A percentile compares a stretch with the other conserved stretches of the same genome.
These are phyloP conservation scores for Fagus crenata DNA, from an alignment of 306 rosid species.

Conservation along the genomic window DNA sequence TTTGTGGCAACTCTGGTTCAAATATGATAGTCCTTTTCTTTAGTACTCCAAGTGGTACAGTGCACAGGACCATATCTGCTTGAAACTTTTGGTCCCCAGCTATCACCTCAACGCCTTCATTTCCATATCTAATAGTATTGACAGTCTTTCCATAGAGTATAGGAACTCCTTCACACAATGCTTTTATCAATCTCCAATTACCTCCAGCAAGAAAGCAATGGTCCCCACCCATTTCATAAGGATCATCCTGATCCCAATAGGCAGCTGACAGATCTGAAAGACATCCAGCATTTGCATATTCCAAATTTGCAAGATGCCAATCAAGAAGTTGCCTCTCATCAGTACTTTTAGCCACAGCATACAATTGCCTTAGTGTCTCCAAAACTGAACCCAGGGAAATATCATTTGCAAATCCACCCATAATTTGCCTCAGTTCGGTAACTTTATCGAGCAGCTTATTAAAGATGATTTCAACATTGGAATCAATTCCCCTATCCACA, in stretches of 20 bases:
- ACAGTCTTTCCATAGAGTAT: slow-evolving; percentile 73
- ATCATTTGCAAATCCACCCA: slow-evolving; percentile 81
- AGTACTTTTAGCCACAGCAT: slow-evolving; percentile 58
- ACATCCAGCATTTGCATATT: slow-evolving; percentile 97
- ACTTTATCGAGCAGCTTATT: slow-evolving; percentile 88
- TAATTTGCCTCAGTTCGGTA: slow-evolving; percentile 78
- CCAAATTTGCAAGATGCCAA: slow-evolving; percentile 96
- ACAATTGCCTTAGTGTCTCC: slow-evolving; percentile 70
- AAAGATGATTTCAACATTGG: slow-evolving; percentile 63
- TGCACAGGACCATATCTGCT: slow-evolving; percentile 76
- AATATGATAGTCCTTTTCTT: slow-evolving; percentile 61
- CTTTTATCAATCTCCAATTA: slow-evolving; percentile 77
- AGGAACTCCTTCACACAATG: slow-evolving; percentile 77
- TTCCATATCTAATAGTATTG: slow-evolving; percentile 59
- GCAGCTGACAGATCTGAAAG: slow-evolving; percentile 88
- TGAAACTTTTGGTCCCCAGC: slow-evolving; percentile 74
- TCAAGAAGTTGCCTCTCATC: slow-evolving; percentile 85
- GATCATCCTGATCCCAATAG: slow-evolving; percentile 97
- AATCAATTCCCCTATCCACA: slow-evolving; percentile 59
- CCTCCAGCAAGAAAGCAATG: slow-evolving; percentile 98
- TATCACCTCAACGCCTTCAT: slow-evolving; percentile 68
- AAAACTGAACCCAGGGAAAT: slow-evolving; percentile 81
- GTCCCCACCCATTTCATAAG: slow-evolving; percentile 96
- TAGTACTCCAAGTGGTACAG: slow-evolving; percentile 93
- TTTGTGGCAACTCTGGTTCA: slow-evolving; percentile 78